Conservation (phyloP, 176 grass and related monocot species). For the Carex parvula region DNA sequence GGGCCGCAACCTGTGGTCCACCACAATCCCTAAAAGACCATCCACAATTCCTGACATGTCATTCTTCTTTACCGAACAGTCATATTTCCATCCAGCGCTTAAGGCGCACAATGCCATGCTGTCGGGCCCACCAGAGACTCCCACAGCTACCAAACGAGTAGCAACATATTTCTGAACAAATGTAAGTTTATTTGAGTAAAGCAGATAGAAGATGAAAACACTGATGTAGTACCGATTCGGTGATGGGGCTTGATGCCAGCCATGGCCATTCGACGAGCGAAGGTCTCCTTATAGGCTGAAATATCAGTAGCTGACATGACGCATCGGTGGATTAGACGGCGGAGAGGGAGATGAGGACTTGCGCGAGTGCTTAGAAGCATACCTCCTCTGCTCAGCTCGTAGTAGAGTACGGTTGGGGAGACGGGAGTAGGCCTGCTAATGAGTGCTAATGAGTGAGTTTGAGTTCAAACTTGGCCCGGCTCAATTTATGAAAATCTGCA, state of each 20-base stretch:
- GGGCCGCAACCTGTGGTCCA: constrained; percentile 65
- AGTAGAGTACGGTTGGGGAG: not conserved
- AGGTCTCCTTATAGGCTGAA: constrained; percentile 45
- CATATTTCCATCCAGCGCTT: constrained; percentile 61
- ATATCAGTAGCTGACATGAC: not conserved
- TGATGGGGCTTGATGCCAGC: constrained; percentile 79
- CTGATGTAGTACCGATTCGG: constrained; percentile 47
- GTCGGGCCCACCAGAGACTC: constrained; percentile 87
- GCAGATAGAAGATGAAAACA: not conserved
- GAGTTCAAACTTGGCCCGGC: too few relatives aligned
- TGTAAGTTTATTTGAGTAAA: too few relatives aligned
- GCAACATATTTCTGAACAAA: not conserved
- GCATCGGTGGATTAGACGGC: constrained; percentile 39
- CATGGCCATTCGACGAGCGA: constrained; percentile 65
- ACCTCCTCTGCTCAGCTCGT: not conserved
- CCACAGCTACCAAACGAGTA: constrained; percentile 45
- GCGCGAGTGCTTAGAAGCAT: constrained; percentile 37
- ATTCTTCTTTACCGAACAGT: constrained; percentile 23
- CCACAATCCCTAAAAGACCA: constrained; percentile 71
- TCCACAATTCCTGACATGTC: constrained; percentile 39
- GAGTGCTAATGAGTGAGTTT: too few relatives aligned
- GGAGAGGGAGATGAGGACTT: constrained; percentile 30
- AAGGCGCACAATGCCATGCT: constrained; percentile 87
- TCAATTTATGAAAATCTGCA: too few relatives aligned
- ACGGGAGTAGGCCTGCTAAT: not conserved